These are phyloP conservation scores for Chalaropsis ovoidea DNA, from an alignment of 2,329 filamentous ascomycete genomes.

Conservation along the genomic window DNA sequence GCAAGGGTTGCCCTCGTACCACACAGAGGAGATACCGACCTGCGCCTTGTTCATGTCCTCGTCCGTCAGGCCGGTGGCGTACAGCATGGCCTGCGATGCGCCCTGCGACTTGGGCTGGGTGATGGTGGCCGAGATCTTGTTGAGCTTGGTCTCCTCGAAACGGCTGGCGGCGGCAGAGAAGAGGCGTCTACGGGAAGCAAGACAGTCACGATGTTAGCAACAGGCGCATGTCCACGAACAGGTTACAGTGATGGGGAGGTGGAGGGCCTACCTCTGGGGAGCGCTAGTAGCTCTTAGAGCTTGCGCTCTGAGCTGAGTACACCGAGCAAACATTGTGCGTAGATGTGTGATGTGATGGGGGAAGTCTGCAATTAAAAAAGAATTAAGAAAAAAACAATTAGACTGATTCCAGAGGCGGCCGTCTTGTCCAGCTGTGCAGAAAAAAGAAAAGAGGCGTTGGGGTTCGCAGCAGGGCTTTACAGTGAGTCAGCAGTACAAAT, in stretches of 20 bases:
- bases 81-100: conserved; percentile 97
- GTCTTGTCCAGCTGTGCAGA: not conserved
- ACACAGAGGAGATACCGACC: conserved; percentile 94
- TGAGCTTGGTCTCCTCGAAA: conserved; percentile 47
- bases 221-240: not conserved
- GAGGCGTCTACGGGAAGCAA: conserved; percentile 35
- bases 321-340: conserved; percentile 27
- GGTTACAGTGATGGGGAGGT: not conserved
- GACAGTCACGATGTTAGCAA: conserved; percentile 22
- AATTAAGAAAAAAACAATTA: conserved; percentile 1
- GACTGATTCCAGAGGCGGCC: too few relatives aligned
- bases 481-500: not conserved
- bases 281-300: conserved; percentile 27
- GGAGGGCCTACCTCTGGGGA: conserved; percentile 19
- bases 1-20: conserved; percentile 96
- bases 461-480: not conserved
- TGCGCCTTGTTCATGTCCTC: conserved; percentile 92
- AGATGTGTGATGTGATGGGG: conserved; percentile 19
- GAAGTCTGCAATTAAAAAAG: conserved; percentile 1
- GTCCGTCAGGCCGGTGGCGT: conserved; percentile 80
- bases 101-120: conserved; percentile 98
- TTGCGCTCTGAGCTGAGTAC: conserved; percentile 27
- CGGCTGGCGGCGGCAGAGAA: conserved; percentile 43
- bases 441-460: not conserved
- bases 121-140: conserved; percentile 73